Base-by-base conservation (phyloP, 345 rosid species). In the Salix koriyanagi region DNA sequence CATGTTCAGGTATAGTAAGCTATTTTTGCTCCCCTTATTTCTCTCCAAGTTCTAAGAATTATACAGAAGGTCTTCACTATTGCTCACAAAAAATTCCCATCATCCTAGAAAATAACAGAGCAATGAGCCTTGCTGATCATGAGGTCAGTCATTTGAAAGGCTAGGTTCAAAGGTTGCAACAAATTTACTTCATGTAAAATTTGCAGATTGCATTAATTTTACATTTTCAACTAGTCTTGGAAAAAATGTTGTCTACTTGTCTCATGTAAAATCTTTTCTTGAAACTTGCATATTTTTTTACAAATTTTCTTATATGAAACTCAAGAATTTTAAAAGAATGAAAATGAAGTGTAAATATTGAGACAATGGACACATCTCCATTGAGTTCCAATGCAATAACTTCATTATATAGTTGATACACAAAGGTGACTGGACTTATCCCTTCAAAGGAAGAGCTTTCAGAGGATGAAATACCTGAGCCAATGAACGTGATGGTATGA, bases 401-500 rank as follows among this genome's bases (percentile, higher is more conserved):
- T 30, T 11, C 46, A 41, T 14, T 44, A 56, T 28, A 44, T 15
- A 23, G 21, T 15, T 14, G 54, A 48, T 48, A 52, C 21, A 6
- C 58, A 52, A 2, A 18, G 34, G 19, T 12, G 64, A 32, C 41
- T 28, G 71, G 34, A 75, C 21, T 72, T 73, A 64, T 32, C 23
- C 65, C 70, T 36, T 13, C 48, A 61, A 42, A 77, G 61, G 46
- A 76, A 25, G 73, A 74, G 70, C 54, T 21, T 64, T 54, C 19
- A 65, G 42, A 60, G 64, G 65, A 77, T 37, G 26, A 67, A 23
- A 39, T 85, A 93, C 99, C 99, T 89, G 98, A 70, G 97, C 98
- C 83, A 96, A 85, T 78, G 97, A 86, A 60, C 87, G 92, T 67
- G 99, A 96, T 41, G 97, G 98, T 90, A 93, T 90, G 84, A 96